Conservation (phyloP, 2,329 filamentous ascomycete genomes). For the Neopestalotiopsis sp. region DNA sequence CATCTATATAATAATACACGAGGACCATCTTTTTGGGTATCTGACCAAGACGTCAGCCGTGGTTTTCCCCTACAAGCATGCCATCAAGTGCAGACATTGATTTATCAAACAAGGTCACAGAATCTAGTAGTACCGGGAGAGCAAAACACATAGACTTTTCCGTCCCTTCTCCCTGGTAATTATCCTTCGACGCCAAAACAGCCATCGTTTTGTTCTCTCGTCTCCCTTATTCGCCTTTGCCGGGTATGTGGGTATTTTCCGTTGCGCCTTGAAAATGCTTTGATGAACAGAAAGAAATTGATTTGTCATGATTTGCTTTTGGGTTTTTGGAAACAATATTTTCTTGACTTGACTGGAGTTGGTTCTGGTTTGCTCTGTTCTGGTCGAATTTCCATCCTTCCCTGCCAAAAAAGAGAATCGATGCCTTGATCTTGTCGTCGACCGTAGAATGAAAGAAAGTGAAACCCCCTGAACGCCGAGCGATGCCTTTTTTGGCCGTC, state of each 20-base stretch:
- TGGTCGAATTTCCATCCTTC: not conserved
- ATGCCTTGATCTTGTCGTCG: not conserved
- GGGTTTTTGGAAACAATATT: not conserved
- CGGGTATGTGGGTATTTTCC: not conserved
- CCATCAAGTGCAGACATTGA: no score
- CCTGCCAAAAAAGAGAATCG: conserved; percentile 1
- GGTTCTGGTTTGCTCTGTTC: not conserved
- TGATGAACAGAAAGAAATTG: not conserved
- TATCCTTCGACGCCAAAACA: no score
- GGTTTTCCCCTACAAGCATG: no score
- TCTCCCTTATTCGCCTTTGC: not conserved
- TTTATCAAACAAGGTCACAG: no score
- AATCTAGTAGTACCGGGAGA: no score
- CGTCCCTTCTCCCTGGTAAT: no score
- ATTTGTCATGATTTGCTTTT: not conserved
- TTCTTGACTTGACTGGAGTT: not conserved
- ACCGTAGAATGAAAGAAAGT: not conserved
- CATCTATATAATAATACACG: no score
- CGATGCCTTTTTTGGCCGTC: conserved; percentile 11
- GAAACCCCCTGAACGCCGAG: conserved; percentile 1
- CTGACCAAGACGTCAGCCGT: no score
- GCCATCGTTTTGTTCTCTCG: not conserved
- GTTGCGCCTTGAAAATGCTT: not conserved
- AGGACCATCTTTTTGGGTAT: no score
- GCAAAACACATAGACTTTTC: no score